These are phyloP conservation scores for Polygonum maritimum DNA, from an alignment of 148 eudicot genomes.

Conservation along the genomic window DNA sequence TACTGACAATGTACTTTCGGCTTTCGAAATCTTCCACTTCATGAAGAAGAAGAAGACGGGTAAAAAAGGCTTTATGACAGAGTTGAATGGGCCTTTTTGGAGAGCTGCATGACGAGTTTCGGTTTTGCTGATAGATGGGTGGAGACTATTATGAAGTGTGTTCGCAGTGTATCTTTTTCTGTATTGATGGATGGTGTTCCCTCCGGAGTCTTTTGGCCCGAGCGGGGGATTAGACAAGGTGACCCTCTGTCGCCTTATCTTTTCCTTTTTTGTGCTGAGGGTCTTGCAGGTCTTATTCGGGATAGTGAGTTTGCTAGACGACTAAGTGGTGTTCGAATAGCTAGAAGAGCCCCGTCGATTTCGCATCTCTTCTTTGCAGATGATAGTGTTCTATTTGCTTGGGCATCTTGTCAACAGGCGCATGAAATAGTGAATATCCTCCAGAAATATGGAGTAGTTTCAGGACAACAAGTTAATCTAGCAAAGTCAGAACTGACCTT, in stretches of 20 bases:
- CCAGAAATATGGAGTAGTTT: background rate
- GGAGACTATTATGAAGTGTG: no score
- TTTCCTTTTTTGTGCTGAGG: background rate
- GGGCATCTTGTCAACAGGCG: background rate
- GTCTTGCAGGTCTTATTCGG: background rate
- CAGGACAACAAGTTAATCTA: background rate
- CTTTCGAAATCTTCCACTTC: background rate
- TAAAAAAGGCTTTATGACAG: background rate
- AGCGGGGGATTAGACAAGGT: no score
- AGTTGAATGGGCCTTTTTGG: no score
- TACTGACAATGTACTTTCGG: background rate
- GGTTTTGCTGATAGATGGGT: no score
- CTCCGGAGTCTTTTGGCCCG: no score
- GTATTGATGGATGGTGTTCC: no score
- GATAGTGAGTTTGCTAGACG: background rate
- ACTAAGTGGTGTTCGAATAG: no score
- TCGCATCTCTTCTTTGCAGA: background rate
- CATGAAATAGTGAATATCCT: background rate
- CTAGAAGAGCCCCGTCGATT: background rate
- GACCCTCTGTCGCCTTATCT: background rate
- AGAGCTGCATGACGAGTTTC: no score
- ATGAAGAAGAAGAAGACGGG: background rate
- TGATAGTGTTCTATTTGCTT: conserved; percentile 5
- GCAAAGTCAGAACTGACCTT: background rate
- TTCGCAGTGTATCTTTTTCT: no score